Percentiles rank a stretch among this genome's conserved stretches.
phyloP scores from a whole-genome alignment of 192 early-diverging fungal genomes.

The Diversispora eburnea region DNA sequence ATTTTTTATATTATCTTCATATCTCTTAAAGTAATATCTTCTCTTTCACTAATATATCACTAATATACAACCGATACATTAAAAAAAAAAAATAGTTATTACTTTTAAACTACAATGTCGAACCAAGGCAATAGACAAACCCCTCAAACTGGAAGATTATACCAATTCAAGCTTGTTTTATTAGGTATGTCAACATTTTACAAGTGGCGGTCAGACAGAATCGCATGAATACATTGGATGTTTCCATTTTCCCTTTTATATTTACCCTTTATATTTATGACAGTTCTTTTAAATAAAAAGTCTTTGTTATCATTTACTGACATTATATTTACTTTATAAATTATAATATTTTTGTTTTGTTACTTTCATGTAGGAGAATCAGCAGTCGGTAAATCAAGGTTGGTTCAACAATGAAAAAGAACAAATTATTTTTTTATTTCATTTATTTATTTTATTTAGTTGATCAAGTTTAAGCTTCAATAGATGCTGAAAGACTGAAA shows the following conservation, averaged over 20 bases:
- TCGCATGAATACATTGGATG: not conserved
- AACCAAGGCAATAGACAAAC: constrained; percentile 12
- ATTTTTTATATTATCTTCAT: not conserved
- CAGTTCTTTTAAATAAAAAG: not conserved
- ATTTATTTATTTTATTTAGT: not conserved
- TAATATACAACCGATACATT: not conserved
- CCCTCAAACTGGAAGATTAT: constrained; percentile 57
- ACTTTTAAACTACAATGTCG: not conserved
- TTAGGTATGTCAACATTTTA: constrained; percentile 59
- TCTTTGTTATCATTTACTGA: not conserved
- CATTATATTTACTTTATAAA: not conserved
- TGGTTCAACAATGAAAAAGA: constrained; percentile 11
- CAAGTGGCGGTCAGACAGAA: not conserved
- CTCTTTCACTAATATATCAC: not conserved
- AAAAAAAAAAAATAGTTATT: not conserved
- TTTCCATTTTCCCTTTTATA: not conserved
- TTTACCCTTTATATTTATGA: not conserved
- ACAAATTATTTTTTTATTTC: not conserved
- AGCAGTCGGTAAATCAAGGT: constrained; percentile 68
- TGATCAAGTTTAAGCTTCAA: too few species aligned
- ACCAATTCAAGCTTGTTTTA: constrained; percentile 93
- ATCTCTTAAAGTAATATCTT: not conserved
- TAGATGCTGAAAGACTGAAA: too few species aligned
- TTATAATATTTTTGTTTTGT: not conserved
- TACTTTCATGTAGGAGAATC: constrained; percentile 48